phyloP scores from a whole-genome alignment of 257 asterid species.

The Penstemon eatonii region DNA sequence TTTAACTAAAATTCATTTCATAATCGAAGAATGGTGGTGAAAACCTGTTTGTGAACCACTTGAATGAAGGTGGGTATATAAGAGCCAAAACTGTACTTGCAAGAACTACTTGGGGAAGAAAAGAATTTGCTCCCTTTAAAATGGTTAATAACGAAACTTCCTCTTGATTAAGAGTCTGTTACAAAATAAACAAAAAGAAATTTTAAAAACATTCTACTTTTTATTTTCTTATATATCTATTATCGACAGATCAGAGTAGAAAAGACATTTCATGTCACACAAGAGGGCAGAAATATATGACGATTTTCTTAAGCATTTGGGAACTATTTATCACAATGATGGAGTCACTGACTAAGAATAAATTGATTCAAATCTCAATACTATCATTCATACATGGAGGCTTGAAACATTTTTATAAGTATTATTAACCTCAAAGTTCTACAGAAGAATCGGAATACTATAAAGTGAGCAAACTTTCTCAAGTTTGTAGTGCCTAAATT shows the following conservation, averaged over 20 bases:
- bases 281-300: background rate
- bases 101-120: slow-evolving; percentile 87
- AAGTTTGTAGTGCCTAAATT: no score
- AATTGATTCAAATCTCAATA: no score
- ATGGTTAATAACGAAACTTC: slow-evolving; percentile 38
- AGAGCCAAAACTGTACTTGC: slow-evolving; percentile 92
- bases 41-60: slow-evolving; percentile 97
- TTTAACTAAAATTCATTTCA: no score
- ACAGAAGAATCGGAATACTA: no score
- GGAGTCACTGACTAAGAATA: no score
- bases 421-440: no score
- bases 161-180: slow-evolving; percentile 39
- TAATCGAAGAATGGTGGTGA: slow-evolving; percentile 10
- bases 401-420: no score
- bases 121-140: slow-evolving; percentile 75
- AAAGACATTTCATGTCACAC: background rate
- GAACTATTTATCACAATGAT: no score
- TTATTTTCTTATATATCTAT: background rate
- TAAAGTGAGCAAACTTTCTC: no score
- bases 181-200: slow-evolving; percentile 20
- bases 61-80: slow-evolving; percentile 87
- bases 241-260: background rate
- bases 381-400: no score
- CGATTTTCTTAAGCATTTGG: no score
- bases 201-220: background rate